These are phyloP conservation scores for Lodderomyces parapsilosis DNA, from an alignment of 1,139 yeast species.

Conservation along the genomic window DNA sequence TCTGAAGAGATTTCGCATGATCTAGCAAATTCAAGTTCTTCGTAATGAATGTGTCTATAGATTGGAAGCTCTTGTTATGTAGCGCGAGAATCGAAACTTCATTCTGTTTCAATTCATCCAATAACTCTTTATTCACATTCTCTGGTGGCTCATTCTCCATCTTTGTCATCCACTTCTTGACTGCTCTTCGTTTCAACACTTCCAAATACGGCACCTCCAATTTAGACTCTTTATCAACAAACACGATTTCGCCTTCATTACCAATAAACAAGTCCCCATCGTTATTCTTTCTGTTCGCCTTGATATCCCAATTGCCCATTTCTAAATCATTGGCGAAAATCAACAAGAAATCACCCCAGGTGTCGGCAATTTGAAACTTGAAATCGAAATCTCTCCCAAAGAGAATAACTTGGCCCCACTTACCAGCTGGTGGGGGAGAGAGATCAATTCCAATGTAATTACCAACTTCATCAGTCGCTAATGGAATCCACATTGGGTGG, in stretches of 20 bases:
- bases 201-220: conserved; percentile 63
- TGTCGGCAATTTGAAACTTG: conserved; percentile 73
- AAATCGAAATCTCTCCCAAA: conserved; percentile 91
- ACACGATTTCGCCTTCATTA: conserved; percentile 70
- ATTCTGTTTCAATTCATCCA: conserved; percentile 23
- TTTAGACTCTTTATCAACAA: conserved; percentile 46
- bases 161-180: conserved; percentile 32
- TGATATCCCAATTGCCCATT: conserved; percentile 68
- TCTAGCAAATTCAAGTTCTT: conserved; percentile 23
- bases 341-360: conserved; percentile 82
- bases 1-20: conserved; percentile 7
- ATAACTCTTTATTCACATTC: conserved; percentile 21
- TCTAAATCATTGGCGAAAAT: conserved; percentile 84
- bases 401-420: conserved; percentile 78
- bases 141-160: conserved; percentile 16
- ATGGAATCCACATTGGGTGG: conserved; percentile 87
- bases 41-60: conserved; percentile 31
- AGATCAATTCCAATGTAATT: conserved; percentile 88
- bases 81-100: conserved; percentile 21
- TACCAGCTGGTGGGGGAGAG: conserved; percentile 66
- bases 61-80: conserved; percentile 17
- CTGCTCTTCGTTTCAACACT: conserved; percentile 46
- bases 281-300: conserved; percentile 45
- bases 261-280: conserved; percentile 58
- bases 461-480: conserved; percentile 84